phyloP scores from a whole-genome alignment of 2,329 filamentous ascomycete species.

The Didymella arachidicola region DNA sequence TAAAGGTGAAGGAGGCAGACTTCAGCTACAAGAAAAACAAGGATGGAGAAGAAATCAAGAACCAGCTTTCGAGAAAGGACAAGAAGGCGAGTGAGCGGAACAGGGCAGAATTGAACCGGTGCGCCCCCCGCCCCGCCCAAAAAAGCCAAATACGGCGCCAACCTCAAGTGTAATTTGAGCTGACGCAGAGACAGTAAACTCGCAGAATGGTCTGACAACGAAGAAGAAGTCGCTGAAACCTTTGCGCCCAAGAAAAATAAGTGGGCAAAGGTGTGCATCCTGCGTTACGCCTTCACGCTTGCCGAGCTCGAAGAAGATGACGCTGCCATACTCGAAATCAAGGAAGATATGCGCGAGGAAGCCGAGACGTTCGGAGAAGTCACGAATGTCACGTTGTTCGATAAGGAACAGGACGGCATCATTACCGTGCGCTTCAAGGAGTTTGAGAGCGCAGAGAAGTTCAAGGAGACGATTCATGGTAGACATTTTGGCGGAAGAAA shows the following conservation, averaged over 20 bases:
- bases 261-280: slow-evolving; percentile 82
- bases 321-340: slow-evolving; percentile 84
- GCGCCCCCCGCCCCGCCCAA: slow-evolving; percentile 1
- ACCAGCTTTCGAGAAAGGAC: slow-evolving; percentile 67
- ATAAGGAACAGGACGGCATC: slow-evolving; percentile 83
- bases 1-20: slow-evolving; percentile 85
- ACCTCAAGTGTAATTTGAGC: neutral
- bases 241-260: slow-evolving; percentile 61
- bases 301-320: slow-evolving; percentile 85
- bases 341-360: slow-evolving; percentile 91
- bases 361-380: slow-evolving; percentile 86
- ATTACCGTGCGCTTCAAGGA: slow-evolving; percentile 84
- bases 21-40: slow-evolving; percentile 89
- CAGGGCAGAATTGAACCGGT: slow-evolving; percentile 83
- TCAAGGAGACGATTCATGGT: slow-evolving; percentile 33
- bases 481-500: slow-evolving; percentile 25
- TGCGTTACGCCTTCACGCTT: slow-evolving; percentile 93
- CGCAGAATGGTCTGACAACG: slow-evolving; percentile 94
- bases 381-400: slow-evolving; percentile 90
- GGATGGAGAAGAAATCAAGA: slow-evolving; percentile 61
- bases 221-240: slow-evolving; percentile 56
- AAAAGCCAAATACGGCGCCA: neutral
- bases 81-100: slow-evolving; percentile 91
- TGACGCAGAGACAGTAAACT: slow-evolving; percentile 69
- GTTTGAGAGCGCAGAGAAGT: slow-evolving; percentile 64